Evolutionary conservation across 2,329 filamentous ascomycete species (phyloP), one percentile per base, ranked within the genome.

Genomic region (Chaetomium sp.): DNA sequence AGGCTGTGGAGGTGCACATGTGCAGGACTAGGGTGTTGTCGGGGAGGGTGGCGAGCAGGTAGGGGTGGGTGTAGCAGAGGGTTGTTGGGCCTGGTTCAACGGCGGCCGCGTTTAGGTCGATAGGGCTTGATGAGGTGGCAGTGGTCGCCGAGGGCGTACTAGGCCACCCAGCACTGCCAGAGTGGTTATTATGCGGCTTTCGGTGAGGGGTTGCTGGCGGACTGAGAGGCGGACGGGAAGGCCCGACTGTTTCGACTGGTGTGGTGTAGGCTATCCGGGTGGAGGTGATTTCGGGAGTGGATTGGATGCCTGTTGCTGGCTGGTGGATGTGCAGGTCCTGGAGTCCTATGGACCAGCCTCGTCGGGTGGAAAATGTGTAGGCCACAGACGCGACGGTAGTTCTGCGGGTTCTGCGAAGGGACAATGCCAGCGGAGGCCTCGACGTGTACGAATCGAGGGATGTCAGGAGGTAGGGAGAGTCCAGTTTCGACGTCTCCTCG

Each of bases 11-110:
- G 4, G 82, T 89, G 63, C 92, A 89, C 36, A 95, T 77, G 66
- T 94, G 88, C 37, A 95, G 76, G 1, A 90, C 85, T 33, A 96
- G 75, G 0, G 91, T 96, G 67, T 96, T 96, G 70, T 96, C 91
- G 0, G 87, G 84, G 61, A 95, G 82, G 0, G 89, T 88, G 2
- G 87, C 86, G 8, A 96, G 79, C 2, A 96, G 81, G 66, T 95
- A 96, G 1, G 91, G 91, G 68, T 95, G 90, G 48, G 75, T 79
- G 68, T 89, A 89, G 58, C 84, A 86, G 46, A 89, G 75, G 2
- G 79, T 80, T 1, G 76, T 85, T 32, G 86, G 85, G 3, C 82
- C 78, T 45, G 71, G 61, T 37, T 59, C 56, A 6, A 8, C 49
- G 54, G 12, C 56, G 55, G 6, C 45, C 55, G n/a, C 52, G 63